Percentiles rank a stretch among this genome's conserved stretches.
Conservation (phyloP, 192 early-diverging fungal genomes). For the Chytriomyces confervae region DNA sequence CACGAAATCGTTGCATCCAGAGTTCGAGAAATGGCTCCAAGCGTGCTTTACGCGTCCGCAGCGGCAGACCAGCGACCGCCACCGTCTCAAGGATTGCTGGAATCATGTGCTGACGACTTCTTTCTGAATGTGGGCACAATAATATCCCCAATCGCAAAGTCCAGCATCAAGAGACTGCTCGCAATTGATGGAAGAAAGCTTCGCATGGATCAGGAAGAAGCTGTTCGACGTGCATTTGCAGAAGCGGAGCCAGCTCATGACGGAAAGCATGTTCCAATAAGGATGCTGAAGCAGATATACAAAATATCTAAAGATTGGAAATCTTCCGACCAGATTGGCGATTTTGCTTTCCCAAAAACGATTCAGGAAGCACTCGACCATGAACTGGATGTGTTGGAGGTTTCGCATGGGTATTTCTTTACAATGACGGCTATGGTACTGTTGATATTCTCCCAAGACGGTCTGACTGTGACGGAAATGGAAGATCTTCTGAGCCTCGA, state of each 20-base stretch:
- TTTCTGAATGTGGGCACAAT: conserved; percentile 19
- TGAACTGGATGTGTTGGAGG: background rate
- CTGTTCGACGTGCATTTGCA: conserved; percentile 1
- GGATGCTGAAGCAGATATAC: conserved; percentile 21
- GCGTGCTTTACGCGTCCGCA: background rate
- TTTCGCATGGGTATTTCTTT: conserved; percentile 5
- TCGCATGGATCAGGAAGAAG: conserved; percentile 15
- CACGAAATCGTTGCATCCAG: background rate
- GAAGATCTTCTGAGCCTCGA: conserved; percentile 26
- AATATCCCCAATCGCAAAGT: conserved; percentile 23
- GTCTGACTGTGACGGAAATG: conserved; percentile 12
- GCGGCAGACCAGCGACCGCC: background rate
- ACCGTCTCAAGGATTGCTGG: conserved; percentile 8
- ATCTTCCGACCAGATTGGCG: background rate
- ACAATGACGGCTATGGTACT: conserved; percentile 10
- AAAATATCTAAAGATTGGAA: conserved; percentile 20
- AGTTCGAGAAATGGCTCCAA: conserved; percentile 11
- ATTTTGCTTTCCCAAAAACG: conserved; percentile 18
- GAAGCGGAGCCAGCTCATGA: background rate
- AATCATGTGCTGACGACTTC: conserved; percentile 3
- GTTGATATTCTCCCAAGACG: conserved; percentile 15
- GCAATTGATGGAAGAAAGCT: conserved; percentile 23
- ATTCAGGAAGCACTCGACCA: conserved; percentile 11
- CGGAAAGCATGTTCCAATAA: conserved; percentile 6
- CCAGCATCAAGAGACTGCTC: conserved; percentile 18